Conservation (phyloP, 345 rosid genomes). For the Corymbia maculata region DNA sequence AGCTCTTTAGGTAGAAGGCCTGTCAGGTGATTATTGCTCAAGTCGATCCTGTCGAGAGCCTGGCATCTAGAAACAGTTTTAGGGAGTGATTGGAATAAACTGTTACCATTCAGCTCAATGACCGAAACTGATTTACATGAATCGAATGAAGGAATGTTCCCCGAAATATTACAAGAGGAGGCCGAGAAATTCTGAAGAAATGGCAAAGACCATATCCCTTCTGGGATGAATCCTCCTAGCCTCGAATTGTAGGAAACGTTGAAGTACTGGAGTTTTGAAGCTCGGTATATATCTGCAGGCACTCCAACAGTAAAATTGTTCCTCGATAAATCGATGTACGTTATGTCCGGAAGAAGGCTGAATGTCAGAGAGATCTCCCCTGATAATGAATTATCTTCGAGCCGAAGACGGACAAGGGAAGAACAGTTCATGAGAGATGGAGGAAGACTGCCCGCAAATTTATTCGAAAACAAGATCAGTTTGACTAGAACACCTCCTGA, state of each 20-base stretch:
- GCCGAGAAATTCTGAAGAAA: slow-evolving; percentile 81
- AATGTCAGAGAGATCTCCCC: slow-evolving; percentile 68
- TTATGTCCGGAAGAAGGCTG: slow-evolving; percentile 44
- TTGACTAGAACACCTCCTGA: slow-evolving; percentile 58
- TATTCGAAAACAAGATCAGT: slow-evolving; percentile 75
- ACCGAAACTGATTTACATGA: slow-evolving; percentile 56
- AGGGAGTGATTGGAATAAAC: slow-evolving; percentile 42
- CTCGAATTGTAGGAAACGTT: slow-evolving; percentile 61
- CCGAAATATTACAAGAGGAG: slow-evolving; percentile 50
- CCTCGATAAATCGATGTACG: slow-evolving; percentile 69
- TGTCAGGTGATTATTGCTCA: slow-evolving; percentile 40
- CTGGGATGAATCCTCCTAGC: slow-evolving; percentile 56
- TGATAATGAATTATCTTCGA: slow-evolving; percentile 79
- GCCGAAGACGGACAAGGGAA: slow-evolving; percentile 71
- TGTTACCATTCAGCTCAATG: slow-evolving; percentile 56
- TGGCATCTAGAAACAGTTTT: slow-evolving; percentile 44
- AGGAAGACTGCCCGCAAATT: slow-evolving; percentile 50
- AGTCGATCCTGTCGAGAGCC: slow-evolving; percentile 40
- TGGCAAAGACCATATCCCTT: slow-evolving; percentile 49
- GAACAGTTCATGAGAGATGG: slow-evolving; percentile 70
- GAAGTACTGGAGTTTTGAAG: slow-evolving; percentile 64
- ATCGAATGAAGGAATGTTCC: slow-evolving; percentile 46
- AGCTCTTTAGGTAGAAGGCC: slow-evolving; percentile 53
- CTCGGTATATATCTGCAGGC: slow-evolving; percentile 47
- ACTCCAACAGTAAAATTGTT: slow-evolving; percentile 70